Percentiles rank a stretch among this genome's conserved stretches.
phyloP scores from a whole-genome alignment of 2,329 filamentous ascomycete genomes.

The Fusarium irregulare region DNA sequence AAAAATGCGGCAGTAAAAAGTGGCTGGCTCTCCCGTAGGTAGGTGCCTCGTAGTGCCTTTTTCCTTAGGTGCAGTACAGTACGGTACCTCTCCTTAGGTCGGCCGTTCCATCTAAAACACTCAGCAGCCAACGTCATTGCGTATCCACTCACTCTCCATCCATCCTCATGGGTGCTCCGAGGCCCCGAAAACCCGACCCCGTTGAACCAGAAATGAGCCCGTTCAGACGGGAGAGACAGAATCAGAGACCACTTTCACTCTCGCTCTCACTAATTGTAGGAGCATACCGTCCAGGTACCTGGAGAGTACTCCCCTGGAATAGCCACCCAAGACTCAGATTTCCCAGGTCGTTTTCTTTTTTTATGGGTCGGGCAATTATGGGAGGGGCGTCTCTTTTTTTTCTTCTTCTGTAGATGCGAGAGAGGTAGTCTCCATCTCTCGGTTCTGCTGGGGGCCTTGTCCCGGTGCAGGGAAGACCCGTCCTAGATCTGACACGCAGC shows the following conservation, averaged over 20 bases:
- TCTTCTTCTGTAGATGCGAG: background rate
- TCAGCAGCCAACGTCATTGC: conserved; percentile 46
- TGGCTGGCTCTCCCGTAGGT: background rate
- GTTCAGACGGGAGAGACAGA: background rate
- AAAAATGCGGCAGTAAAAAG: conserved; percentile 9
- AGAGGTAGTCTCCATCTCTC: conserved; percentile 23
- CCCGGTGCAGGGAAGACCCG: conserved; percentile 44
- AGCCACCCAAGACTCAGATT: conserved; percentile 34
- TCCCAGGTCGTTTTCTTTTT: conserved; percentile 5
- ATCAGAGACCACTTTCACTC: background rate
- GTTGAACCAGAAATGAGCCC: conserved; percentile 42
- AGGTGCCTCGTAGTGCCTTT: background rate
- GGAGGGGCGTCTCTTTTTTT: background rate
- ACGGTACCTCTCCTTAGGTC: background rate
- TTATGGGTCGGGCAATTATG: conserved; percentile 15
- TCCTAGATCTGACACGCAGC: conserved; percentile 48
- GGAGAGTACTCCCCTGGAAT: conserved; percentile 25
- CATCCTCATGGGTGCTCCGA: conserved; percentile 35
- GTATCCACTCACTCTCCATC: conserved; percentile 39
- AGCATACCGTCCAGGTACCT: conserved; percentile 31
- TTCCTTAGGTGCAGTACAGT: background rate
- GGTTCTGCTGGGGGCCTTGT: conserved; percentile 27
- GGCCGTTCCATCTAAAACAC: conserved; percentile 2
- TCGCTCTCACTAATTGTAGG: conserved; percentile 30
- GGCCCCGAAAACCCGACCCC: conserved; percentile 46